Percentiles rank a stretch among this genome's conserved stretches.
Evolutionary conservation across 352 stramenopile species (phyloP).

Genomic region (Phytophthora hibernalis): DNA sequence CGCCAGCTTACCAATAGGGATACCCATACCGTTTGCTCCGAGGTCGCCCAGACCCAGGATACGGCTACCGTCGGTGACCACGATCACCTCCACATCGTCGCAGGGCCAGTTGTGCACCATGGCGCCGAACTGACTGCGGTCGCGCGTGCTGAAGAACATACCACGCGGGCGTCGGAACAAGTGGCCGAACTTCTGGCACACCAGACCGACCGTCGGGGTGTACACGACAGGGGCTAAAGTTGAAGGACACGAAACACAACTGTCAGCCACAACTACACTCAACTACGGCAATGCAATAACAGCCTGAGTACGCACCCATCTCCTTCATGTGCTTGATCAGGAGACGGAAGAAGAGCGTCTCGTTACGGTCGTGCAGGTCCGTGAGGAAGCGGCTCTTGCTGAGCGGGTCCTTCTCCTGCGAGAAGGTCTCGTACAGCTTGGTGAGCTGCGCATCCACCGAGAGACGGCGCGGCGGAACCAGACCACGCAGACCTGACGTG

Average conservation of each 20-base stretch:
- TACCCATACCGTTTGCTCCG: slow-evolving; percentile 97
- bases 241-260: slow-evolving; percentile 25
- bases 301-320: slow-evolving; percentile 77
- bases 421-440: slow-evolving; percentile 81
- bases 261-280: slow-evolving; percentile 20
- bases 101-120: slow-evolving; percentile 97
- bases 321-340: slow-evolving; percentile 92
- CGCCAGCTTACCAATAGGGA: slow-evolving; percentile 96
- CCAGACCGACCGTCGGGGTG: slow-evolving; percentile 96
- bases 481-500: slow-evolving; percentile 69
- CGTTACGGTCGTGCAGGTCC: slow-evolving; percentile 96
- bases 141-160: slow-evolving; percentile 96
- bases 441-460: slow-evolving; percentile 74
- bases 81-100: slow-evolving; percentile 97
- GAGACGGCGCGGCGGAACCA: slow-evolving; percentile 81
- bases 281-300: not conserved
- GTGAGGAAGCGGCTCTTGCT: slow-evolving; percentile 94
- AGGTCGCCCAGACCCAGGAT: slow-evolving; percentile 98
- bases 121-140: slow-evolving; percentile 89
- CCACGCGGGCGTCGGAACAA: slow-evolving; percentile 91
- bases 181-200: slow-evolving; percentile 92
- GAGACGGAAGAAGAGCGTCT: slow-evolving; percentile 96
- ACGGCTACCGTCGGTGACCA: slow-evolving; percentile 96
- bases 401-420: slow-evolving; percentile 79
- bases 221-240: slow-evolving; percentile 94